Evolutionary conservation across 306 rosid genomes (phyloP), one percentile per base, ranked within the genome.

Genomic region (Gleditsia sinensis): DNA sequence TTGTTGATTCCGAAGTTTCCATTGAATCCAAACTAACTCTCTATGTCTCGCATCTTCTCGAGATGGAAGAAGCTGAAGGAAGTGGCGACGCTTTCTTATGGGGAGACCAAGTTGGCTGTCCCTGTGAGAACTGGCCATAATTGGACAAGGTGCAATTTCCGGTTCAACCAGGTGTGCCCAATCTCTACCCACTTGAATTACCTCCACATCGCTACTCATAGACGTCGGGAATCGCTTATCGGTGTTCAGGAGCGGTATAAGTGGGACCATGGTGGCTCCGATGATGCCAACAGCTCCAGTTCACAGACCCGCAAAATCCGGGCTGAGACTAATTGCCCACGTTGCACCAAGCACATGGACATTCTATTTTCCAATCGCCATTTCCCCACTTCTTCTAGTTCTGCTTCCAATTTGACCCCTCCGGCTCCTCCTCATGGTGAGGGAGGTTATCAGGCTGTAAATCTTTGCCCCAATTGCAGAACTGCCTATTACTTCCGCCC

Each of bases 391-490:
- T 16, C 30, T 21, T 71, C 75, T 34, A 61, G 1, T 68, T 68
- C 75, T 3, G 75, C 43, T 51, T 13, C 51, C 30, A 76, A 73
- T 54, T 72, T 79, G 7, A 45, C 76, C 30, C 76, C 79, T 37
- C 62, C 82, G 51, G 45, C 45, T 25, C 45, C 81, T 37, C 67
- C 13, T 59, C 53, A 40, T 24, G 77, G 50, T 7, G 74, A 77
- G 4, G 67, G 10, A 7, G 74, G 55, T 57, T 75, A 78, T 51
- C 82, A 87, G 72, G 87, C 85, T 3, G 83, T 85, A 33, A 83
- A 90, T 74, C 76, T 90, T 14, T 90, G 96, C 78, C 90, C 96
- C 72, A 83, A 58, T 66, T 90, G 96, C 69, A 88, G 84, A 51
- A 57, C 92, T 16, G 86, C 92, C 21, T 89, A 71, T 84, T 77